A percentile compares a stretch with the other conserved stretches of the same genome.
phyloP scores from a whole-genome alignment of 2,329 filamentous ascomycete genomes.

The Chaetomiaceae sp. region DNA sequence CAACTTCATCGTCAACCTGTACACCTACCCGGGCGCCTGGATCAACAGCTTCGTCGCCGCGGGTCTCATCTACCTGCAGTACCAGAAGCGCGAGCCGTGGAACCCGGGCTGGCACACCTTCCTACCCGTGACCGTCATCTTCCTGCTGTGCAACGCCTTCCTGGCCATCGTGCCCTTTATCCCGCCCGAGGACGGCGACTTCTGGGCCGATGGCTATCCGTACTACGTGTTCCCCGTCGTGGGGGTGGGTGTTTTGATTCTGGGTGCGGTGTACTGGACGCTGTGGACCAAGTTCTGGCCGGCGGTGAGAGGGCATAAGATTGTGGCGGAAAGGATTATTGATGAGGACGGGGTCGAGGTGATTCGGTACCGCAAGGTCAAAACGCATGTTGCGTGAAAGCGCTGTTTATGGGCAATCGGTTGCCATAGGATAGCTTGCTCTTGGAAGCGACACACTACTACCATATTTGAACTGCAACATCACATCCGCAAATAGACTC shows the following conservation, averaged over 20 bases:
- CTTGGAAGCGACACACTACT: too few species aligned
- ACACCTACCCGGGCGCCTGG: constrained; percentile 48
- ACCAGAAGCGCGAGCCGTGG: constrained; percentile 45
- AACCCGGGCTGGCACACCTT: constrained; percentile 46
- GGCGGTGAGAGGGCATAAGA: constrained; percentile 43
- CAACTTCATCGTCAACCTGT: constrained; percentile 58
- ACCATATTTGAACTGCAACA: too few species aligned
- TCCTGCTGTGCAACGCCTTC: constrained; percentile 46
- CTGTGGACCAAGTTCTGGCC: constrained; percentile 49
- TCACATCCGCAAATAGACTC: too few species aligned
- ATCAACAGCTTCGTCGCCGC: constrained; percentile 47
- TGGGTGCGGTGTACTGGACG: constrained; percentile 48
- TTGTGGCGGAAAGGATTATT: constrained; percentile 41
- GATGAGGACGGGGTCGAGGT: constrained; percentile 38
- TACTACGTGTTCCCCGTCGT: constrained; percentile 53
- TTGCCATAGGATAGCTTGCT: too few species aligned
- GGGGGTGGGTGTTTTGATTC: constrained; percentile 44
- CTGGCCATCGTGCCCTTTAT: constrained; percentile 50
- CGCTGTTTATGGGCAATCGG: too few species aligned
- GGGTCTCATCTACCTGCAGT: constrained; percentile 48
- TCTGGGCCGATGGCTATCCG: constrained; percentile 44
- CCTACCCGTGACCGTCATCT: constrained; percentile 43
- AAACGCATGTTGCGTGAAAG: constrained; percentile 11
- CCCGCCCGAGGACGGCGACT: constrained; percentile 45
- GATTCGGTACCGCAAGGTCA: constrained; percentile 32